phyloP scores from a whole-genome alignment of 495 filamentous ascomycete species.

The Podospora pseudopauciseta region DNA sequence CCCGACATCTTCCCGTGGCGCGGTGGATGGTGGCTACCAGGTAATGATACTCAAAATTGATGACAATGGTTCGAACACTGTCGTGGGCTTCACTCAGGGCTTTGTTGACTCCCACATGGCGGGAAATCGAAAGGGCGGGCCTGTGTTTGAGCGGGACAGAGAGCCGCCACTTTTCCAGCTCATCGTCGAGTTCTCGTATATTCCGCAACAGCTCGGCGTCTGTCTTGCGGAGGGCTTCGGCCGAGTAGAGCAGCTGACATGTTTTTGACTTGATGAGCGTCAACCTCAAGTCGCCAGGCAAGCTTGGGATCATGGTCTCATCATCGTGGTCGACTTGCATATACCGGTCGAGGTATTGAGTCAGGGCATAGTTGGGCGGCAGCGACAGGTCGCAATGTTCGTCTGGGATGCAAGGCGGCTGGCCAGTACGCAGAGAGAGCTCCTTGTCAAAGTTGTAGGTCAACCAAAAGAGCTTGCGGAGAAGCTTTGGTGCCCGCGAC shows the following conservation, averaged over 20 bases:
- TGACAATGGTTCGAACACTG: constrained; percentile 44
- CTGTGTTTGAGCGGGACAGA: constrained; percentile 44
- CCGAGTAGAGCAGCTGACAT: constrained; percentile 47
- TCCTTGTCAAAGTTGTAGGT: constrained; percentile 53
- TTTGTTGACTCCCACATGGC: constrained; percentile 18
- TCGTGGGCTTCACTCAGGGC: constrained; percentile 6
- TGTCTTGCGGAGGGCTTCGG: constrained; percentile 44
- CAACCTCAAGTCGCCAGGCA: constrained; percentile 48
- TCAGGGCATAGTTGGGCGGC: constrained; percentile 44
- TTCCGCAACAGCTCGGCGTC: constrained; percentile 51
- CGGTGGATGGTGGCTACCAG: constrained; percentile 52
- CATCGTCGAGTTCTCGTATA: constrained; percentile 52
- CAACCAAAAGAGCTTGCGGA: constrained; percentile 53
- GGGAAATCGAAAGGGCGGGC: constrained; percentile 43
- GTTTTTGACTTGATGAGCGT: constrained; percentile 50
- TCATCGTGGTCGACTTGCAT: constrained; percentile 16
- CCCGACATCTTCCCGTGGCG: constrained; percentile 47
- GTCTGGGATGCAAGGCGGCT: constrained; percentile 49
- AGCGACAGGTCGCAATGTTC: constrained; percentile 54
- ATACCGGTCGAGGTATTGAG: constrained; percentile 25
- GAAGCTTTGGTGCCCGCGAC: constrained; percentile 23
- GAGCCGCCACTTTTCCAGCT: constrained; percentile 49
- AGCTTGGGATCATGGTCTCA: constrained; percentile 36
- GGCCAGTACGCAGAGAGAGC: constrained; percentile 47
- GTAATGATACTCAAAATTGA: constrained; percentile 51